A percentile compares a stretch with the other conserved stretches of the same genome.
Evolutionary conservation across 225 moss, liverwort and hornwort genomes (phyloP).

Genomic region (Sphagnum contortum): DNA sequence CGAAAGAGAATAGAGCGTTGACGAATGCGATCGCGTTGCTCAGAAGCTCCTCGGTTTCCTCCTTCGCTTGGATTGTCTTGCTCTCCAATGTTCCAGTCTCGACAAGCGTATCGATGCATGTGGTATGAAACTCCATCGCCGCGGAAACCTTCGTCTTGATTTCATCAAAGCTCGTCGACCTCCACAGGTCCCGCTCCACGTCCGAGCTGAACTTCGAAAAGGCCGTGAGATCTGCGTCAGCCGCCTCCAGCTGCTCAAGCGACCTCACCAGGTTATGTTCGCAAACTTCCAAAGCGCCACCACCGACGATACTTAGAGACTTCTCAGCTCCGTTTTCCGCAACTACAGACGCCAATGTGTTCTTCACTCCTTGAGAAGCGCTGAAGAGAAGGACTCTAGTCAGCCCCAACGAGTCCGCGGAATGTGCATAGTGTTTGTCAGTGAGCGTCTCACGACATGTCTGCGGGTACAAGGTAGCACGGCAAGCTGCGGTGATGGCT

Average conservation of each 20-base stretch:
- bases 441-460: slow-evolving; percentile 26
- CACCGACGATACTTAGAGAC: slow-evolving; percentile 5
- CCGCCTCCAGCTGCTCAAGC: slow-evolving; percentile 16
- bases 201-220: too few relatives aligned
- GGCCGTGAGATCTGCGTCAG: background rate
- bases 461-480: slow-evolving; percentile 22
- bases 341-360: slow-evolving; percentile 8
- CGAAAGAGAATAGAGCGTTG: slow-evolving; percentile 10
- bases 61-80: slow-evolving; percentile 1
- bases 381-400: slow-evolving; percentile 13
- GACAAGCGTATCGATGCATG: slow-evolving; percentile 19
- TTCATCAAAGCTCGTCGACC: slow-evolving; percentile 10
- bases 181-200: background rate
- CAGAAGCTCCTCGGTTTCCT: slow-evolving; percentile 2
- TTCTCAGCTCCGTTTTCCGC: slow-evolving; percentile 5
- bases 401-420: slow-evolving; percentile 16
- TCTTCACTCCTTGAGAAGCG: slow-evolving; percentile 21
- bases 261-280: slow-evolving; percentile 14
- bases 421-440: slow-evolving; percentile 5
- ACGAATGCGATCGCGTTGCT: slow-evolving; percentile 9
- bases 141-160: slow-evolving; percentile 29
- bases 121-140: slow-evolving; percentile 25
- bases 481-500: slow-evolving; percentile 12
- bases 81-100: background rate
- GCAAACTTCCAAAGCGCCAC: slow-evolving; percentile 24